Evolutionary conservation across 352 stramenopile species (phyloP).

Genomic region (Globisporangium cederbergense): DNA sequence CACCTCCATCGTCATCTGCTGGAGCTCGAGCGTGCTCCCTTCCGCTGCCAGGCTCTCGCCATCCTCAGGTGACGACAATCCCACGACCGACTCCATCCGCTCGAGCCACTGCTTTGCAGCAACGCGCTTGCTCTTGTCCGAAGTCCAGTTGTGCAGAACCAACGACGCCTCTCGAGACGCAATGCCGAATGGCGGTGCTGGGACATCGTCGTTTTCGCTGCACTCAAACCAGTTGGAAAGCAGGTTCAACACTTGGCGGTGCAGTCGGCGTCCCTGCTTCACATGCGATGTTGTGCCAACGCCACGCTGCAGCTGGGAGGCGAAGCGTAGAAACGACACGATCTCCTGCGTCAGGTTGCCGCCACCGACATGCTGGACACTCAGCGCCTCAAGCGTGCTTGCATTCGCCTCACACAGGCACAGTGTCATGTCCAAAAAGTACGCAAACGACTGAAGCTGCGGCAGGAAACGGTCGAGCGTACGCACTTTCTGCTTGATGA

Average conservation of each 20-base stretch:
- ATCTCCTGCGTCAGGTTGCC: slow-evolving; percentile 15
- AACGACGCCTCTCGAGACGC: slow-evolving; percentile 51
- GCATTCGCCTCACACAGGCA: slow-evolving; percentile 35
- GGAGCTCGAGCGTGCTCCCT: slow-evolving; percentile 42
- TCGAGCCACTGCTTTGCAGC: slow-evolving; percentile 44
- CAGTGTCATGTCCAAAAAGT: slow-evolving; percentile 28
- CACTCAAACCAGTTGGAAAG: slow-evolving; percentile 50
- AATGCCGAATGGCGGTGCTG: slow-evolving; percentile 46
- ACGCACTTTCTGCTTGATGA: slow-evolving; percentile 19
- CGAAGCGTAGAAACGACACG: slow-evolving; percentile 24
- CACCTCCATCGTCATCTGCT: slow-evolving; percentile 59
- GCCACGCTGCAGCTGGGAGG: slow-evolving; percentile 15
- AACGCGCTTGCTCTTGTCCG: slow-evolving; percentile 31
- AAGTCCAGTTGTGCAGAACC: slow-evolving; percentile 63
- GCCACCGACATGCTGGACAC: slow-evolving; percentile 19
- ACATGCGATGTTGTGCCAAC: slow-evolving; percentile 11
- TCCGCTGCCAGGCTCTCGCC: slow-evolving; percentile 26
- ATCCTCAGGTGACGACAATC: slow-evolving; percentile 13
- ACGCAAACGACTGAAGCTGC: slow-evolving; percentile 34
- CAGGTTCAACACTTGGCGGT: slow-evolving; percentile 30
- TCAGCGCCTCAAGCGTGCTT: slow-evolving; percentile 24
- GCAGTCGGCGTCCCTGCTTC: slow-evolving; percentile 27
- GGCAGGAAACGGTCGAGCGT: slow-evolving; percentile 39
- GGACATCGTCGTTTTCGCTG: slow-evolving; percentile 20
- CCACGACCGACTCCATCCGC: slow-evolving; percentile 30